These are phyloP conservation scores for Castanea mollissima DNA, from an alignment of 306 rosid species.

Conservation along the genomic window DNA sequence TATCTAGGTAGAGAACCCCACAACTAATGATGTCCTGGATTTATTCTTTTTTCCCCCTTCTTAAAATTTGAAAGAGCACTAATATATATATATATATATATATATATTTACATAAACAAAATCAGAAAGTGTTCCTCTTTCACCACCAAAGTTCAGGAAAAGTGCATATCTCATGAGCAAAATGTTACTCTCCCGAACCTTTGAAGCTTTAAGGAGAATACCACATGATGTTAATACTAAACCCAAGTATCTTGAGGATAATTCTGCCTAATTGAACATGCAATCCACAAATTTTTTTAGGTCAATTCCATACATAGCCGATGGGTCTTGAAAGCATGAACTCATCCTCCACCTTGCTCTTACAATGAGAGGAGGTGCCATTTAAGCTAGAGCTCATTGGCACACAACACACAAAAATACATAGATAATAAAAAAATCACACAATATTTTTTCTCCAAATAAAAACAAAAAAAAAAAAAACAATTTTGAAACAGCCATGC, in stretches of 20 bases:
- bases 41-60: background rate
- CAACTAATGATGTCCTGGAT: background rate
- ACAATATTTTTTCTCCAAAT: background rate
- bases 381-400: background rate
- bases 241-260: too few species aligned
- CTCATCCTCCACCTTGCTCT: too few species aligned
- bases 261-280: background rate
- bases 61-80: too few species aligned
- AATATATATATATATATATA: too few species aligned
- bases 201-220: background rate
- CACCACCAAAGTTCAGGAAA: background rate
- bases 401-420: background rate
- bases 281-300: background rate
- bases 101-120: too few species aligned
- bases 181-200: background rate
- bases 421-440: slow-evolving; percentile 5
- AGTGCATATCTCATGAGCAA: background rate
- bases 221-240: background rate
- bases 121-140: background rate
- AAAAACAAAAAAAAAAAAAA: slow-evolving; percentile 1
- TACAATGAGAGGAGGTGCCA: too few species aligned
- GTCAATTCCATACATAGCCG: too few species aligned
- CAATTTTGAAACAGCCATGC: background rate
- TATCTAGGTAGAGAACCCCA: background rate
- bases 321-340: too few species aligned